These are phyloP conservation scores for Epichloe gansuensis DNA, from an alignment of 2,329 filamentous ascomycete genomes.

Conservation along the genomic window DNA sequence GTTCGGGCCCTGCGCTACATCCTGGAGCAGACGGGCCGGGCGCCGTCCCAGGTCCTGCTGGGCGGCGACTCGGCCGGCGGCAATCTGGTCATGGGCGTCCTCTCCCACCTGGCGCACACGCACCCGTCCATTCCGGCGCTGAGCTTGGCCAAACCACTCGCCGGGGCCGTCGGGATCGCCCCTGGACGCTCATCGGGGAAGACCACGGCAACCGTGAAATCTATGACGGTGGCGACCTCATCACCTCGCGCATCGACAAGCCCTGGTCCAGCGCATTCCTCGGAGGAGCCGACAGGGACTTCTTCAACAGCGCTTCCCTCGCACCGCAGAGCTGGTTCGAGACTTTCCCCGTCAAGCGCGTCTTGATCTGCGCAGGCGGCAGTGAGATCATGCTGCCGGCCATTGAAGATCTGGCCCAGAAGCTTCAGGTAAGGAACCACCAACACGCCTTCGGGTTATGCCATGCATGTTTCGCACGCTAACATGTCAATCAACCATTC, in stretches of 20 bases:
- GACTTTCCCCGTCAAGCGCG: constrained; percentile 8
- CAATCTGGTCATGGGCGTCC: constrained; percentile 11
- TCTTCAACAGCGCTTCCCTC: constrained; percentile 9
- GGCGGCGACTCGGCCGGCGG: constrained; percentile 14
- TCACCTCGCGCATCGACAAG: constrained; percentile 7
- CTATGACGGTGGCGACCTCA: constrained; percentile 11
- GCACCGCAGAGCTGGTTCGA: constrained; percentile 12
- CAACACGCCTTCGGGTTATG: too few relatives aligned
- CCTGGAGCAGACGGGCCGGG: constrained; percentile 5
- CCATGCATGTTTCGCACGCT: neutral
- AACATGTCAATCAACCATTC: neutral
- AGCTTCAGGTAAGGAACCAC: constrained; percentile 8
- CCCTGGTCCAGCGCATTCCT: constrained; percentile 9
- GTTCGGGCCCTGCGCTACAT: constrained; percentile 12
- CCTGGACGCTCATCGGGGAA: constrained; percentile 11
- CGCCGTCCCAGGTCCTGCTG: constrained; percentile 8
- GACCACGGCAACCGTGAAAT: constrained; percentile 5
- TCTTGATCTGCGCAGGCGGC: constrained; percentile 10
- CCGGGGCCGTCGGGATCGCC: constrained; percentile 8
- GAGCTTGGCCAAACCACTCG: constrained; percentile 7
- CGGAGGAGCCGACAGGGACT: constrained; percentile 7
- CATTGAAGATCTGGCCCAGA: constrained; percentile 9
- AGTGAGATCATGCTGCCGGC: constrained; percentile 12
- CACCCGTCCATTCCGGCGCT: constrained; percentile 11
- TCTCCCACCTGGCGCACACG: constrained; percentile 12